Base-by-base conservation (phyloP, 768 basidiomycete genomes). In the Daedaleopsis nitida region DNA sequence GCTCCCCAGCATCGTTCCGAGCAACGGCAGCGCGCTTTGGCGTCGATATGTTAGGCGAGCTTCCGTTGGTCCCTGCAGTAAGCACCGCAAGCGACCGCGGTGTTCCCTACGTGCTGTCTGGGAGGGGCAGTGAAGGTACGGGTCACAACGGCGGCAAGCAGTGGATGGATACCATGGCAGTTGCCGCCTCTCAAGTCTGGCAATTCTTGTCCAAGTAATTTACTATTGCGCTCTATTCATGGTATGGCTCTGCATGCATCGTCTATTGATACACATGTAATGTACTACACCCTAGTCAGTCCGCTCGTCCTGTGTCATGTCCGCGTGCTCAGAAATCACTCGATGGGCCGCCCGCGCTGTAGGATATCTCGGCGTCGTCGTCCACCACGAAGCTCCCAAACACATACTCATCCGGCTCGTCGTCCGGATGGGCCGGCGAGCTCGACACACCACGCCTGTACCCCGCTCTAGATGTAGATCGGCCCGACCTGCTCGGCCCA, bases 341-440 rank as follows among this genome's bases (percentile, higher is more conserved):
- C 16, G 62, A 64, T 12, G 54, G 53, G n/a, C 16, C 54, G 27
- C 48, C 57, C 47, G 50, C 27, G 27, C 27, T 39, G 43, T 47
- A 86, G 23, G 79, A 81, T 55, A 89, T 81, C 35, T 91, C 87
- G 21, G 81, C 88, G 44, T 91, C 89, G 68, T 94, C 92, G 57
- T 79, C 83, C 13, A 94, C 91, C 16, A 94, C 83, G 66, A 94
- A 94, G 69, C 88, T 94, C 12, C 85, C 92, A 47, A 88, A 68
- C 45, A 76, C 80, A 70, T 94, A 94, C 52, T 84, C 81, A 63
- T 92, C 88, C 7, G 81, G 81, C 13, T 75, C 79, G 38, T 81
- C 78, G 42, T 80, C 78, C 19, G 21, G 76, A 76, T 19, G 34
- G 14, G 37, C 44, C 5, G 91, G 89, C 1, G 90, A 92, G 64